phyloP scores from a whole-genome alignment of 495 filamentous ascomycete species.

The Gamarada debralockiae region DNA sequence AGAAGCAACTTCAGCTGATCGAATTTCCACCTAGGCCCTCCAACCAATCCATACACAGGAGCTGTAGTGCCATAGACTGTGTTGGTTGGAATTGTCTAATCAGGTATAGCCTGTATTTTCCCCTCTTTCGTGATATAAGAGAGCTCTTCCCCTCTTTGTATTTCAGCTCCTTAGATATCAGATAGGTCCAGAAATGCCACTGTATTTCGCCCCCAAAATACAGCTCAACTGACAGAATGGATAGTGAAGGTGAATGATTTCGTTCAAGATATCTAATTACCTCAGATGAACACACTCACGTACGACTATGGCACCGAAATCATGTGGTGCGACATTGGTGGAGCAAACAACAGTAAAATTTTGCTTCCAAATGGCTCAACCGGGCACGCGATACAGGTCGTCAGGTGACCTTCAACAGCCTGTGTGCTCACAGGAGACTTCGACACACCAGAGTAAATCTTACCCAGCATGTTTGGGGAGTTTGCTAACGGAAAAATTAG shows the following conservation, averaged over 20 bases:
- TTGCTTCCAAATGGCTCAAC: slow-evolving; percentile 40
- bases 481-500: background rate
- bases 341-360: slow-evolving; percentile 9
- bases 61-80: slow-evolving; percentile 7
- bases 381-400: slow-evolving; percentile 26
- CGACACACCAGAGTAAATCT: slow-evolving; percentile 40
- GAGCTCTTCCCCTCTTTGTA: too few species aligned
- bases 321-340: slow-evolving; percentile 47
- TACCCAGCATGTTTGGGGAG: background rate
- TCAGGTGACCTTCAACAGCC: slow-evolving; percentile 39
- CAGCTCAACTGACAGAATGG: too few species aligned
- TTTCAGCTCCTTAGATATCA: too few species aligned
- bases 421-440: too few species aligned
- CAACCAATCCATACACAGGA: slow-evolving; percentile 48
- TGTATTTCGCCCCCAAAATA: too few species aligned
- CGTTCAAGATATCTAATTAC: slow-evolving; percentile 42
- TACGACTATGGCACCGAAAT: slow-evolving; percentile 43
- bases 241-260: slow-evolving; percentile 41
- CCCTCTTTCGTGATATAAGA: too few species aligned
- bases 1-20: slow-evolving; percentile 4
- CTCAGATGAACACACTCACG: slow-evolving; percentile 46
- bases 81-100: too few species aligned
- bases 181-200: too few species aligned
- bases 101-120: too few species aligned
- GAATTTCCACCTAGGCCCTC: slow-evolving; percentile 18